These are phyloP conservation scores for Dactylellina sp. DNA, from an alignment of 2,329 filamentous ascomycete genomes.

Conservation along the genomic window DNA sequence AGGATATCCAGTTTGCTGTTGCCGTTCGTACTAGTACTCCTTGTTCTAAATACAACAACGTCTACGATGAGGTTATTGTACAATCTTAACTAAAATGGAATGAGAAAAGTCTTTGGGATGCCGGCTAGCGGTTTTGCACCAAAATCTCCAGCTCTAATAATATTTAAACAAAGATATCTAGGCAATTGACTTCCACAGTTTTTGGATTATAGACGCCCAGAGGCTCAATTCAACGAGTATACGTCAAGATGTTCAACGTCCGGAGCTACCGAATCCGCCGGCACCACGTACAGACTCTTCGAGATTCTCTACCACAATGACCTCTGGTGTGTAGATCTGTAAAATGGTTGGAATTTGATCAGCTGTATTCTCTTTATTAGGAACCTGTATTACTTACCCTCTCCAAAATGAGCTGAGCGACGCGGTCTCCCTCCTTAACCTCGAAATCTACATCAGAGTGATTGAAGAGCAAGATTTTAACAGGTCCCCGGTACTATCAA, in stretches of 20 bases:
- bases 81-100: too few species aligned
- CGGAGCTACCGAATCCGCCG: conserved; percentile 92
- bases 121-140: too few species aligned
- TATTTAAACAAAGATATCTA: too few species aligned
- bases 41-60: too few species aligned
- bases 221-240: not conserved
- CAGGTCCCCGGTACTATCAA: conserved; percentile 80
- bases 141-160: too few species aligned
- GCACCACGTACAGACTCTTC: conserved; percentile 90
- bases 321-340: conserved; percentile 90
- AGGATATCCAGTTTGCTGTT: too few species aligned
- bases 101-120: too few species aligned
- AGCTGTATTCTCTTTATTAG: not conserved
- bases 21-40: too few species aligned
- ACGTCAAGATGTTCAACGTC: conserved; percentile 62
- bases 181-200: too few species aligned
- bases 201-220: too few species aligned
- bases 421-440: conserved; percentile 85
- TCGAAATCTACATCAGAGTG: conserved; percentile 65
- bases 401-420: conserved; percentile 94
- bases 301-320: conserved; percentile 87
- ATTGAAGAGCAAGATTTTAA: conserved; percentile 97
- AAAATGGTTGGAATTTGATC: not conserved
- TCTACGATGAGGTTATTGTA: too few species aligned
- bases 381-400: conserved; percentile 67